These are phyloP conservation scores for Bisporella sp. DNA, from an alignment of 2,329 filamentous ascomycete species.

Conservation along the genomic window DNA sequence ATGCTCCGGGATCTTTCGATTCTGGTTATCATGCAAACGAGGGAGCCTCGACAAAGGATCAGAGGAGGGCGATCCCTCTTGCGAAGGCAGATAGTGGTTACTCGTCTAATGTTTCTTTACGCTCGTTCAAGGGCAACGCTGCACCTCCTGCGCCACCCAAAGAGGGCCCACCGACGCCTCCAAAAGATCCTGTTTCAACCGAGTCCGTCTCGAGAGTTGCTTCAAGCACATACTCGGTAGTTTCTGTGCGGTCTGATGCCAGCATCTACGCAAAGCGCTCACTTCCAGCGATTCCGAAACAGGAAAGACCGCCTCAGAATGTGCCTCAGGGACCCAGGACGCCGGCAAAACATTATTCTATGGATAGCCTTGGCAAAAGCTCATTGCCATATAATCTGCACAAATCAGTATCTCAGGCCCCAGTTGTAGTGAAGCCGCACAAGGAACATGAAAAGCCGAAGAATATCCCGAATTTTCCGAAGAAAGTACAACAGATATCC, in stretches of 20 bases:
- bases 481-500: not conserved
- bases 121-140: conserved; percentile 36
- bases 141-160: conserved; percentile 12
- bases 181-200: not conserved
- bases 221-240: conserved; percentile 8
- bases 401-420: not conserved
- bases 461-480: not conserved
- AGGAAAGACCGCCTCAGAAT: not conserved
- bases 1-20: conserved; percentile 16
- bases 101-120: conserved; percentile 51
- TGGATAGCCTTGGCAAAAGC: too few relatives aligned
- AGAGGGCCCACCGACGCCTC: conserved; percentile 2
- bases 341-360: too few relatives aligned
- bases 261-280: conserved; percentile 9
- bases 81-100: conserved; percentile 56
- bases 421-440: not conserved
- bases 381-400: too few relatives aligned
- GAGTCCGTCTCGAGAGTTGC: conserved; percentile 6
- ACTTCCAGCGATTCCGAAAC: conserved; percentile 10
- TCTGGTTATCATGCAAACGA: conserved; percentile 15
- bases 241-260: conserved; percentile 2
- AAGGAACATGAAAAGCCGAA: not conserved
- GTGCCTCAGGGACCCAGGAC: too few relatives aligned
- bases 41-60: not conserved
- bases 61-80: conserved; percentile 31